Base-by-base conservation (phyloP, 169 alveolate species). In the Cryptosporidium ryanae region DNA sequence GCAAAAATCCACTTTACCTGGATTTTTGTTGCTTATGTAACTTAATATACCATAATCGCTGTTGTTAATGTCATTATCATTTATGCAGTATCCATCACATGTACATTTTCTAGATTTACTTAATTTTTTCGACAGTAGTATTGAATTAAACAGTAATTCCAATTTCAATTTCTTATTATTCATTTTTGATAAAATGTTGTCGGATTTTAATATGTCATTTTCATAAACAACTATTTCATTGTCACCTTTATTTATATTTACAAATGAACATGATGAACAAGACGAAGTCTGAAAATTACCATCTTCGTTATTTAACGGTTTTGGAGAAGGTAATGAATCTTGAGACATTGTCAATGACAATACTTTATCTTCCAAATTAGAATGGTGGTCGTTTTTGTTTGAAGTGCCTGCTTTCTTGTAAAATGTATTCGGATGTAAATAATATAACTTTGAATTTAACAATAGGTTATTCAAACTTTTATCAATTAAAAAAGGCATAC, bases 391-490 rank as follows among this genome's bases (percentile, higher is more conserved):
- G 7, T 1, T 54, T 21, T 46, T 49, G 46, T 21, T 66, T 66
- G 5, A 32, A 0, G 31, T n/a, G 34, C 8, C 52, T 27, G 13
- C 13, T 52, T 38, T 23, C 8, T 52, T 23, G 2, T 34, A 21
- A 55, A 76, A 76, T 29, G 71, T 57, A 1, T n/a, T 61, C 13
- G 87, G 87, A 76, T 76, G 87, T 23, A 76, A 32, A 34, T 25
- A 55, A 43, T 76, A 76, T 2, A 76, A 25, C 27, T 76, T 76
- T 15, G 87, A 76, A 76, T 76, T 76, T 29, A 76, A 34, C 15
- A 76, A 25, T 59, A 76, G 44, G 13, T 31, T 21, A 25, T 61
- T 61, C 21, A 31, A 21, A 1, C 31, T 7, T 6, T 61, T 46
- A 25, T 17, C 27, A 43, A 59, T 18, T 43, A 76, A 21, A 55